Percentiles rank a stretch among this genome's conserved stretches.
Conservation (phyloP, 176 grass and related monocot species). For the Oryza meridionalis region DNA sequence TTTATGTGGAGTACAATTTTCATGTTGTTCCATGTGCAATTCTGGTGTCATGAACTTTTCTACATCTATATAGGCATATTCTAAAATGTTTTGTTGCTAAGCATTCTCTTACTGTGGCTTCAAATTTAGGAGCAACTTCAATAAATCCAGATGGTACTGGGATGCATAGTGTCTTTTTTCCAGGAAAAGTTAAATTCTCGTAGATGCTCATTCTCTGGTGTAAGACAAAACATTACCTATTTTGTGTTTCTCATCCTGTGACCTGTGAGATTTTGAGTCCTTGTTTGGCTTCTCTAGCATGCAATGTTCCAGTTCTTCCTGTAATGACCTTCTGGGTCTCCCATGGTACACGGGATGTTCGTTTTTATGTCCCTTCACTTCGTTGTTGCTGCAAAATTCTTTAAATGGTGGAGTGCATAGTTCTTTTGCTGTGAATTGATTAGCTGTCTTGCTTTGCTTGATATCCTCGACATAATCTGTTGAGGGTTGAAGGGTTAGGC, state of each 20-base stretch:
- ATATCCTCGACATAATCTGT: slow-evolving; percentile 41
- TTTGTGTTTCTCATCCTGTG: slow-evolving; percentile 44
- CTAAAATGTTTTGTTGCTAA: slow-evolving; percentile 7
- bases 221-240: slow-evolving; percentile 57
- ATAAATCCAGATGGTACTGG: slow-evolving; percentile 27
- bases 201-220: slow-evolving; percentile 21
- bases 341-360: slow-evolving; percentile 28
- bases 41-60: slow-evolving; percentile 10
- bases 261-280: slow-evolving; percentile 41
- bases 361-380: slow-evolving; percentile 36
- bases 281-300: slow-evolving; percentile 40
- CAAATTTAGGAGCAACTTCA: slow-evolving; percentile 28
- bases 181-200: background rate
- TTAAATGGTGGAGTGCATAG: slow-evolving; percentile 28
- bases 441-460: slow-evolving; percentile 23
- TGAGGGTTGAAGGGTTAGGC: background rate
- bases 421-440: slow-evolving; percentile 44
- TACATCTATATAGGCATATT: slow-evolving; percentile 17
- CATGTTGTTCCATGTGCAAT: background rate
- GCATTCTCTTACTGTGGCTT: slow-evolving; percentile 18
- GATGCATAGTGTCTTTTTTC: slow-evolving; percentile 10
- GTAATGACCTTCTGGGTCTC: slow-evolving; percentile 49
- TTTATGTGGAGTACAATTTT: background rate
- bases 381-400: slow-evolving; percentile 25
- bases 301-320: slow-evolving; percentile 31